Conservation (phyloP, 768 basidiomycete species). For the Cytidiella melzeri region DNA sequence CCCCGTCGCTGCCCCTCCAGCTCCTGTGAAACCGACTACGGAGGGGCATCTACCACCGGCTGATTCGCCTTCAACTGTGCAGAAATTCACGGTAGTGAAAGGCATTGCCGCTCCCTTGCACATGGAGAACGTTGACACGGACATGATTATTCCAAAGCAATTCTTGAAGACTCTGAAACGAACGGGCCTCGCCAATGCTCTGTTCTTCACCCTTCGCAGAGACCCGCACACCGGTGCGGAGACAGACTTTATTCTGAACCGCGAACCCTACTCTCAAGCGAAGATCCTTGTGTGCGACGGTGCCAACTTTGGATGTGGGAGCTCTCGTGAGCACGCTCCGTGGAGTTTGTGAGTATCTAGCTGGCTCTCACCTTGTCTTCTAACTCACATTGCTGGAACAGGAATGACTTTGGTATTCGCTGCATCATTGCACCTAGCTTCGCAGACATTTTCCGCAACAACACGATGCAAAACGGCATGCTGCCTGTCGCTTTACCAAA, state of each 20-base stretch:
- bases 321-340: constrained; percentile 59
- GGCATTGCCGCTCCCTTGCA: constrained; percentile 50
- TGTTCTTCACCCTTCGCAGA: constrained; percentile 50
- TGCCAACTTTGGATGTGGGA: constrained; percentile 58
- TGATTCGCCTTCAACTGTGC: constrained; percentile 26
- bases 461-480: constrained; percentile 65
- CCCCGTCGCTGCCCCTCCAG: constrained; percentile 36
- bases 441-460: constrained; percentile 58
- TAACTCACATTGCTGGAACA: constrained; percentile 11
- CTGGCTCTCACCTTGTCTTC: not conserved
- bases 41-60: constrained; percentile 21
- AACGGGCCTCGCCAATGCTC: constrained; percentile 53
- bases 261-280: constrained; percentile 45
- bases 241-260: constrained; percentile 59
- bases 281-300: constrained; percentile 54
- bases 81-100: constrained; percentile 42
- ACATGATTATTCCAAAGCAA: constrained; percentile 63
- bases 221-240: constrained; percentile 42
- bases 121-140: constrained; percentile 56
- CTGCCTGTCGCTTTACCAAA: constrained; percentile 46
- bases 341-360: constrained; percentile 38
- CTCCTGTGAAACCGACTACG: constrained; percentile 20
- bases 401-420: constrained; percentile 58
- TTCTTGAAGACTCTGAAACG: constrained; percentile 64
- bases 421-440: constrained; percentile 56